Evolutionary conservation across 2,329 filamentous ascomycete species (phyloP), one percentile per base, ranked within the genome.

Genomic region (Curvularia sp.): DNA sequence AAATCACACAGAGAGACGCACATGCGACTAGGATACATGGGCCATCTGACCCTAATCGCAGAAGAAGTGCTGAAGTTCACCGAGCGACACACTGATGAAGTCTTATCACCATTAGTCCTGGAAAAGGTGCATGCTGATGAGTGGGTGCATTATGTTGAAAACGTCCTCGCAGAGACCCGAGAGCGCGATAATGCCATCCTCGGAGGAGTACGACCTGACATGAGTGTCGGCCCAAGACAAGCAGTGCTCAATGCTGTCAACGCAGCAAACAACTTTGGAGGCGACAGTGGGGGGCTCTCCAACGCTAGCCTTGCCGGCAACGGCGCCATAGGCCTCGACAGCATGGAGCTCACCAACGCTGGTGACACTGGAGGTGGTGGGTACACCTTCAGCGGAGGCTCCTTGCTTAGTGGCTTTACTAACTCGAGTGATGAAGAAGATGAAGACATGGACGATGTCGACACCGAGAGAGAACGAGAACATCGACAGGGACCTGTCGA

Each of bases 61-160:
- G 95, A 99, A 78, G 95, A 99, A 78, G 95, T 99, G 18, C 93
- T 98, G 74, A 99, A 98, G 78, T 98, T 99, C 74, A 97, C 93
- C 35, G 95, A 97, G 78, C 88, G 95, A 54, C 92, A 97, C 76
- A 90, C 94, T 3, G 90, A 93, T 0, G 93, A 98, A 78, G 82
- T 94, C 20, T 83, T 98, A 9, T 95, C 93, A 0, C 89, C 92
- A 61, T 84, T 85, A 12, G 92, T 99, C 2, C 83, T 97, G 65
- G 91, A 97, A 68, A 92, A 90, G 68, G 92, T 98, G 49, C 91
- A 95, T 83, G 90, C 92, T 71, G 88, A 89, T 53, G 89, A 93
- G 59, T 99, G 95, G 95, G 90, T 95, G 69, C 89, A 91, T 68
- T 99, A 98, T 71, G 93, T 98, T 39, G 94, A 98, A 74, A 91